A percentile compares a stretch with the other conserved stretches of the same genome.
Conservation (phyloP, 108 stramenopile species). For the Skeletonema potamos region DNA sequence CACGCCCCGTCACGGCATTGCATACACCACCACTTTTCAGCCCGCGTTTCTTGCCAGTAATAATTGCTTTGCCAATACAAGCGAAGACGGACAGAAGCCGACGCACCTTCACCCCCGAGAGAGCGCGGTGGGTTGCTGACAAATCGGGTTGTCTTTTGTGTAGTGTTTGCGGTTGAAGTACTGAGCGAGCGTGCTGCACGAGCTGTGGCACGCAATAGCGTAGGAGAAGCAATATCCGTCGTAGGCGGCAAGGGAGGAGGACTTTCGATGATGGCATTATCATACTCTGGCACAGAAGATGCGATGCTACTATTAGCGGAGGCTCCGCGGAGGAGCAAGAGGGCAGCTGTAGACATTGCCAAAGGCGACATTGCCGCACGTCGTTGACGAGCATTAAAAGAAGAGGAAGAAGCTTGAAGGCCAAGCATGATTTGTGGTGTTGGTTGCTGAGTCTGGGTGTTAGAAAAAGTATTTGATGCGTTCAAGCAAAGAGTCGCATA, state of each 20-base stretch:
- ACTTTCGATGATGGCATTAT: background rate
- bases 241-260: background rate
- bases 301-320: background rate
- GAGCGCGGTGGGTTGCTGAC: too few relatives aligned
- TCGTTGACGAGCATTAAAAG: background rate
- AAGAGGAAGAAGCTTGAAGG: background rate
- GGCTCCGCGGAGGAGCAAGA: background rate
- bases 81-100: conserved; percentile 18
- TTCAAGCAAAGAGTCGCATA: too few relatives aligned
- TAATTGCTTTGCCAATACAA: conserved; percentile 58
- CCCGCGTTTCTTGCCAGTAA: conserved; percentile 56
- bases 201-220: too few relatives aligned
- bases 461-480: too few relatives aligned
- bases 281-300: too few relatives aligned
- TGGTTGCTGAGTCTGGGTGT: background rate
- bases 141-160: too few relatives aligned
- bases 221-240: too few relatives aligned
- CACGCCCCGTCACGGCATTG: conserved; percentile 2
- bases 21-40: conserved; percentile 60
- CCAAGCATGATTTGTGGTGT: background rate
- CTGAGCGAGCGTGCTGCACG: too few relatives aligned
- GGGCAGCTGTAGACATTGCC: background rate
- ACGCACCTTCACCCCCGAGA: background rate
- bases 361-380: background rate
- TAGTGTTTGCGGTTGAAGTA: too few relatives aligned